These are phyloP conservation scores for Linum lewisii DNA, from an alignment of 345 rosid genomes.

Conservation along the genomic window DNA sequence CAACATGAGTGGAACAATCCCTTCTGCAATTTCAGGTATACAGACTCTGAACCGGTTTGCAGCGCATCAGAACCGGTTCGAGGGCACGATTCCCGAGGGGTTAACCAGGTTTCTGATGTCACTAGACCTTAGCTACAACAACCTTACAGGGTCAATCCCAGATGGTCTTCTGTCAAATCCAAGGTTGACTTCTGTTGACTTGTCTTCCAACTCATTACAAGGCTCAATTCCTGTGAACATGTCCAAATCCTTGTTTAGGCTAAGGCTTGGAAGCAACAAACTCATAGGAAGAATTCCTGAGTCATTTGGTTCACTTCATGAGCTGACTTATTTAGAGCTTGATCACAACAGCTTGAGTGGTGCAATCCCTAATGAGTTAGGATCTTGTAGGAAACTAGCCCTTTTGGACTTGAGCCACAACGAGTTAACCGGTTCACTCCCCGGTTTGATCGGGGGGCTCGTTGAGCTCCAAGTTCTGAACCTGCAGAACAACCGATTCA, in stretches of 20 bases:
- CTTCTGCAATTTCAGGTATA: constrained; percentile 32
- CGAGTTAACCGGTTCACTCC: constrained; percentile 31
- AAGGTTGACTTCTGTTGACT: constrained; percentile 35
- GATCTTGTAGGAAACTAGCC: constrained; percentile 34
- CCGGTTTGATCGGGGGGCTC: constrained; percentile 34
- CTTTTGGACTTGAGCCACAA: constrained; percentile 57
- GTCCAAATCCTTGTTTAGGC: constrained; percentile 38
- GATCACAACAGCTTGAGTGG: constrained; percentile 51
- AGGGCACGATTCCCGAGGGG: constrained; percentile 38
- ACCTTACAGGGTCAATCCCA: constrained; percentile 37
- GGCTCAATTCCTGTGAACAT: constrained; percentile 40
- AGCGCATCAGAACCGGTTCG: constrained; percentile 42
- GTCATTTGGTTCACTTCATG: constrained; percentile 15
- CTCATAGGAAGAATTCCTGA: constrained; percentile 34
- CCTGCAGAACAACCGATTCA: constrained; percentile 41
- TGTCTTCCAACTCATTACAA: constrained; percentile 38
- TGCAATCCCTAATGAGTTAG: constrained; percentile 33
- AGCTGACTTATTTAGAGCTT: constrained; percentile 54
- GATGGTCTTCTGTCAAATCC: constrained; percentile 28
- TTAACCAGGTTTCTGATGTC: constrained; percentile 33
- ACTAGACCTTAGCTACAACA: constrained; percentile 60
- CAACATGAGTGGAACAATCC: constrained; percentile 34
- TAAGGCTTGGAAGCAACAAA: constrained; percentile 59
- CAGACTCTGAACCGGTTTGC: constrained; percentile 43
- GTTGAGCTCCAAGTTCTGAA: constrained; percentile 41